A percentile compares a stretch with the other conserved stretches of the same genome.
phyloP scores from a whole-genome alignment of 2,329 filamentous ascomycete species.

The Trichoderma sp. region DNA sequence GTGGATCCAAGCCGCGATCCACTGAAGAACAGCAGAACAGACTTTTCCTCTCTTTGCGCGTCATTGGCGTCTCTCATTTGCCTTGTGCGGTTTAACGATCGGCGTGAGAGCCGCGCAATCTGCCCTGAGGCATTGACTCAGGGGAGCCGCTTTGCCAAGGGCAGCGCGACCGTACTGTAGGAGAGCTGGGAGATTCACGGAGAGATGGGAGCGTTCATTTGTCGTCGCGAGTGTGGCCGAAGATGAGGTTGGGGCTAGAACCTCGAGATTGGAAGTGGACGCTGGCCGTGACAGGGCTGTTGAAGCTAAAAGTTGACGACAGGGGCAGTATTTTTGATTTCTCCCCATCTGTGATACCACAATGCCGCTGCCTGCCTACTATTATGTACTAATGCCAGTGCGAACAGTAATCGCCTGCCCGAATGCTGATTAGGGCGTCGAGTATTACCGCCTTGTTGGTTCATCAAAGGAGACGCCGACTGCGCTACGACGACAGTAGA shows the following conservation, averaged over 20 bases:
- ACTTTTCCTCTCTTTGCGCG: conserved; percentile 4
- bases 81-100: background rate
- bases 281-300: background rate
- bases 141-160: background rate
- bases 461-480: conserved; percentile 7
- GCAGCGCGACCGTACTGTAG: too few relatives aligned
- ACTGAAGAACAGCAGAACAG: conserved; percentile 10
- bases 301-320: background rate
- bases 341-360: background rate
- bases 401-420: background rate
- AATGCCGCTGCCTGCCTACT: background rate
- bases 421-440: background rate
- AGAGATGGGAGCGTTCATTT: background rate
- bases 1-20: conserved; percentile 13
- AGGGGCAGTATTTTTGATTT: background rate
- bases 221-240: background rate
- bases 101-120: conserved; percentile 2
- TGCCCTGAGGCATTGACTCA: background rate
- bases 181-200: too few relatives aligned
- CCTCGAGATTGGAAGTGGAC: background rate
- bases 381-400: background rate
- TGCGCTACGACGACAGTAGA: background rate
- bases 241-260: background rate
- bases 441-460: background rate
- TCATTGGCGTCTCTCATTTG: conserved; percentile 22